Percentiles rank a stretch among this genome's conserved stretches.
phyloP scores from a whole-genome alignment of 371 early-diverging fungal genomes.

The Lichtheimia ramosa region DNA sequence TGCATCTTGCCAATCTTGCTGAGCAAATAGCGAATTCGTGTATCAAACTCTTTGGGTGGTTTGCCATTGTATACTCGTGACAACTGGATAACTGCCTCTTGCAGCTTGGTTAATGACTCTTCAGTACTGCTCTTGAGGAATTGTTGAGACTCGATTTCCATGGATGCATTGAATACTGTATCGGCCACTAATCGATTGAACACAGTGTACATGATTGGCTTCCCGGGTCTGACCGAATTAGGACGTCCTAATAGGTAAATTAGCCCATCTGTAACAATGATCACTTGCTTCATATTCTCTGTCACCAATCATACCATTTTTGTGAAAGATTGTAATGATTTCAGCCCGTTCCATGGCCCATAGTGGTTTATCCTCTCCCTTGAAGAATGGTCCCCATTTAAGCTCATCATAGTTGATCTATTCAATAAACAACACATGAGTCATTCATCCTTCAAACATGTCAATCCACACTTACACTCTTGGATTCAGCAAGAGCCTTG shows the following conservation, averaged over 20 bases:
- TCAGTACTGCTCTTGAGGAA: conserved; percentile 67
- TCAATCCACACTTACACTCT: conserved; percentile 51
- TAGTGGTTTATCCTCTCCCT: conserved; percentile 74
- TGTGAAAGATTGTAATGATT: conserved; percentile 71
- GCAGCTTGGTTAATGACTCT: conserved; percentile 65
- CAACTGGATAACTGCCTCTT: conserved; percentile 68
- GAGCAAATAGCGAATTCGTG: conserved; percentile 58
- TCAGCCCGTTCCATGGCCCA: conserved; percentile 87
- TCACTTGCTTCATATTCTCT: too few species aligned
- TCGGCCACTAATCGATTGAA: conserved; percentile 74
- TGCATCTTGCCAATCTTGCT: conserved; percentile 53
- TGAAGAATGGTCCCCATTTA: conserved; percentile 76
- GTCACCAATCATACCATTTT: conserved; percentile 57
- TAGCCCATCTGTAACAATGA: neutral
- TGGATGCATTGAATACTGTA: conserved; percentile 69
- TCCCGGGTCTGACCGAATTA: conserved; percentile 71
- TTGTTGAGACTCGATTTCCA: conserved; percentile 77
- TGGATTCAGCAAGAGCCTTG: conserved; percentile 52
- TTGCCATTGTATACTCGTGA: conserved; percentile 45
- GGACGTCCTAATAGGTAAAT: conserved; percentile 64
- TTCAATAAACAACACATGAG: neutral
- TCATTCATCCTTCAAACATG: neutral
- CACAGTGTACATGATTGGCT: conserved; percentile 81
- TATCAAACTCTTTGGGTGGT: conserved; percentile 57
- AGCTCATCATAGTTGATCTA: conserved; percentile 78